Evolutionary conservation across 768 basidiomycete species (phyloP), one percentile per base, ranked within the genome.

Genomic region (Termitomyces sp.): DNA sequence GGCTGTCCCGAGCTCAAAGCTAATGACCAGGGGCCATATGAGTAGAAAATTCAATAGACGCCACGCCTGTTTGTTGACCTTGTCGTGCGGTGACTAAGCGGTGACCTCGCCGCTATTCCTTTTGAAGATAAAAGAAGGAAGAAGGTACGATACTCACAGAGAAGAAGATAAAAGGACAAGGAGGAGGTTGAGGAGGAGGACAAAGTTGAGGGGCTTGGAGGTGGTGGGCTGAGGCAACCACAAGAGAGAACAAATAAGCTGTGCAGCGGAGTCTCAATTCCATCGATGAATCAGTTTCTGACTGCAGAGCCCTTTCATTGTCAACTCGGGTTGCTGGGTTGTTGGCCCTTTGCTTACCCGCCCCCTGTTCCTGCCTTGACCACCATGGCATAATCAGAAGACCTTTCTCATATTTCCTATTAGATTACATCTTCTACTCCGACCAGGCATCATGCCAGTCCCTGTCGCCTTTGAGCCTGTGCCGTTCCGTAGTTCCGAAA

Each of bases 261-360:
- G 70, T 81, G 81, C 73, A 42, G 66, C 81, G 81, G 81, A 82
- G 80, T 76, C 77, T 77, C 55, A 83, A 79, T 70, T 66, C 54
- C 33, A 67, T 66, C 65, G 65, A 68, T 69, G 66, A 63, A 66
- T 69, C 65, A 64, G 62, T 65, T 22, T 22, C 37, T 13, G 34
- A 4, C 18, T 20, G 15, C 46, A 36, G n/a, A 22, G 41, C 42
- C 36, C 48, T 36, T 34, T 50, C 47, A 37, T 41, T 57, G 45
- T 49, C 53, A 42, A 52, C 33, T 24, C 37, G 20, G 36, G 24
- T 41, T 53, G 53, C 41, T 41, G 37, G 37, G 53, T 42, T 53
- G 37, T 18, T 42, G 53, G 2, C 8, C 53, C 41, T 41, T 27
- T 20, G 20, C 51, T 53, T 54, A 41, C 39, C 39, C 39, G 52